Evolutionary conservation across 805 yeast genomes (phyloP), one percentile per base, ranked within the genome.

Genomic region (Metahyphopichia silvanorum): DNA sequence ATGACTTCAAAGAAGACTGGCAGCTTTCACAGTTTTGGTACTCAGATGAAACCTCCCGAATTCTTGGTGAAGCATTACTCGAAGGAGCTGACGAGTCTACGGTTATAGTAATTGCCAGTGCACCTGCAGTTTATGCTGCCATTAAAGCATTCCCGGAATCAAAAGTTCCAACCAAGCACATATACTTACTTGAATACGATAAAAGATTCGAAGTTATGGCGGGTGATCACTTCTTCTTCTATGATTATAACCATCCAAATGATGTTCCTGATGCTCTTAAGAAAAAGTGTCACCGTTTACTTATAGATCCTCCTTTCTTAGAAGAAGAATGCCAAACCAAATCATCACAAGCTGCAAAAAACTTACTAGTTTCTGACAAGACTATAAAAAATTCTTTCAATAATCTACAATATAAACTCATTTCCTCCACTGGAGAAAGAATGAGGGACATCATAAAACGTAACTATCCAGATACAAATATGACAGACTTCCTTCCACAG

Each of bases 1-100:
- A 81, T 33, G 68, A 77, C 23, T 88, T 88, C 56, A 70, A 83
- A 51, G 96, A 88, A 57, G 95, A 88, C 58, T 88, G 97, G 97
- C 93, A 86, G 51, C 67, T 89, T 23, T 86, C 95, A 1, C 97
- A 88, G 57, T 88, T 88, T 60, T 88, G 97, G 88, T 88, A 86
- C 51, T 63, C 72, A 35, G 89, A 86, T 39, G 59, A 65, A 3
- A 88, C 96, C 1, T 88, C 96, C 0, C 71, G 69, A 32, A 51
- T 60, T 1, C 55, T 86, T 13, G 93, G 86, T 1, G 74, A 73
- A 39, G 93, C 86, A 6, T 63, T 87, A 25, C 57, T 87, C 10
- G 85, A 80, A 21, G 93, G 86, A 6, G 93, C 94, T 1, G 83
- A 80, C 43, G 71, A 71, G 33, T 69, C 74, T 23, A 84, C 94